These are phyloP conservation scores for Dendrobium nobile DNA, from an alignment of 106 monocot species.

Conservation along the genomic window DNA sequence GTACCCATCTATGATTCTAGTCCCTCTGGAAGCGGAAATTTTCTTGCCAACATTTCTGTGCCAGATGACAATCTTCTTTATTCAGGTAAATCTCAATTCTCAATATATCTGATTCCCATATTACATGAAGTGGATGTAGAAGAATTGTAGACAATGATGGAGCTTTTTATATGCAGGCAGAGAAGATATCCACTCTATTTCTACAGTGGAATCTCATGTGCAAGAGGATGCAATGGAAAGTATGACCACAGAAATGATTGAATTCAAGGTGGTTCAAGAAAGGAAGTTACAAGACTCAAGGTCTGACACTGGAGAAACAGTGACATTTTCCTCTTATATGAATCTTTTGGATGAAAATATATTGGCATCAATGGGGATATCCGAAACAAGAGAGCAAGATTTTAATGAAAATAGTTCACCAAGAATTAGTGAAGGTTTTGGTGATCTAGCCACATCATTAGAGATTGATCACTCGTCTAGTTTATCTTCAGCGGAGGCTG, in stretches of 20 bases:
- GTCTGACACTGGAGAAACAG: constrained; percentile 5
- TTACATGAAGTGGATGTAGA: not conserved
- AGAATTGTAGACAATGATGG: not conserved
- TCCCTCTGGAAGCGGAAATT: constrained; percentile 30
- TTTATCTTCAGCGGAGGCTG: constrained; percentile 1
- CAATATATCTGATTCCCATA: not conserved
- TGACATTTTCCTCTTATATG: constrained; percentile 22
- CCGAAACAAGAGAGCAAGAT: not conserved
- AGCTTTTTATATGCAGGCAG: constrained; percentile 13
- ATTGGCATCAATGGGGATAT: constrained; percentile 1
- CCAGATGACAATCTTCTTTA: constrained; percentile 14
- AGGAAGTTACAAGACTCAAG: constrained; percentile 6
- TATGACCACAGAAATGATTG: not conserved
- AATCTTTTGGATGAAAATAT: constrained; percentile 29
- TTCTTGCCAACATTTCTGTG: constrained; percentile 11
- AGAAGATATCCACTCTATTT: constrained; percentile 13
- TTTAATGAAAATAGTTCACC: not conserved
- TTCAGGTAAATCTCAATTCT: constrained; percentile 3
- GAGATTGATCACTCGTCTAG: constrained; percentile 1
- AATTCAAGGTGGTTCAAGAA: not conserved
- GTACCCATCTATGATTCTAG: constrained; percentile 34
- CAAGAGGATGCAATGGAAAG: constrained; percentile 12
- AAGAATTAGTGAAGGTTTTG: constrained; percentile 6
- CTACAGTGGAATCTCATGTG: constrained; percentile 15
- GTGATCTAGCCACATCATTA: not conserved